Base-by-base conservation (phyloP, 768 basidiomycete genomes). In the Sarcodon sp. region DNA sequence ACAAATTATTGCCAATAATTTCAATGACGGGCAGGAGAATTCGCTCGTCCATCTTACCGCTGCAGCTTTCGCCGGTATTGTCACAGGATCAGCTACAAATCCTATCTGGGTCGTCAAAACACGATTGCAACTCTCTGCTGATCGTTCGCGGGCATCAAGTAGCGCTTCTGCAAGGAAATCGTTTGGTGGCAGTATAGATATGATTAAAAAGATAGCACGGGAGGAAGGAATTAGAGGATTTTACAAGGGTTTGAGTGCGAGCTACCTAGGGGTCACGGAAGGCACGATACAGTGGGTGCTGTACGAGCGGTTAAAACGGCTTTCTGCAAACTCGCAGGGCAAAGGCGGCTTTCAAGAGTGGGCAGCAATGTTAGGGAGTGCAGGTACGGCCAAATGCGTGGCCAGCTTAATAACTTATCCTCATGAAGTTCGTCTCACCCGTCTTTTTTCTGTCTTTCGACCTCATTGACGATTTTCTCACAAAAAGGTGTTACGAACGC, bases 21-120 rank as follows among this genome's bases (percentile, higher is more conserved):
- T 93, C 64, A 86, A 93, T 63, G 56, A 81, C 53, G 71, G 91
- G 21, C 56, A 77, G 51, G 91, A 97, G 64, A 93, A 87, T 63
- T 71, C 85, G 0, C 78, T 73, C 52, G 83, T 99, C 0, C 93
- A 98, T 62, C 79, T 98, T 18, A 52, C 70, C 1, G 87, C 94
- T 0, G 96, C 93, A 1, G 85, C 88, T 0, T 59, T 80, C 8
- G 94, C 94, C 1, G 93, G 94, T 0, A 69, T 98, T 54, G 69
- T 72, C 33, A 99, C 96, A 0, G 78, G 92, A 4, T 83, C 89
- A 0, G 89, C 80, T 9, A 98, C 96, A 16, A 99, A 99, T 62
- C 96, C 96, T 0, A 94, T 99, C 21, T 99, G 96, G 96, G 96
- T 99, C 43, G 90, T 99, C 51, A 99, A 98, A 65, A 99, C 96